Evolutionary conservation across 2,329 filamentous ascomycete species (phyloP).

Genomic region (Tricladium varicosporioides): DNA sequence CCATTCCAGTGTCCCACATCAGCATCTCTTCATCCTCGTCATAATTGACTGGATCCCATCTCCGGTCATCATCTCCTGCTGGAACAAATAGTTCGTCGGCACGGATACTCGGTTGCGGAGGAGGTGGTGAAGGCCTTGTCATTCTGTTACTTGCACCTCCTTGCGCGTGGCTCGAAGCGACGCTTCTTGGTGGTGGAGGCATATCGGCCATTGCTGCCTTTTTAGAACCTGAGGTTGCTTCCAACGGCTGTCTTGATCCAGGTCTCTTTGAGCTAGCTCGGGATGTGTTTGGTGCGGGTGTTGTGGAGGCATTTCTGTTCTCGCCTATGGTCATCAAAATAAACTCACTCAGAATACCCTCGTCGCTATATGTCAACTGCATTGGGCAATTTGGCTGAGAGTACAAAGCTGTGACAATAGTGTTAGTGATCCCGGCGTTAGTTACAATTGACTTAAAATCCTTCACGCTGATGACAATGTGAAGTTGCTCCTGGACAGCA

Average conservation of each 20-base stretch:
- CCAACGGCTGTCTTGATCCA: slow-evolving; percentile 28
- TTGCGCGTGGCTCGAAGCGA: slow-evolving; percentile 20
- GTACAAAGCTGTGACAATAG: slow-evolving; percentile 66
- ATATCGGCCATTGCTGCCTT: slow-evolving; percentile 25
- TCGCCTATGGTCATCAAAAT: slow-evolving; percentile 82
- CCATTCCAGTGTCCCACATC: slow-evolving; percentile 68
- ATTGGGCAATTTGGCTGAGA: slow-evolving; percentile 70
- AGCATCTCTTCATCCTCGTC: slow-evolving; percentile 65
- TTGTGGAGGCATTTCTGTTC: slow-evolving; percentile 31
- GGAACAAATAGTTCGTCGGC: slow-evolving; percentile 71
- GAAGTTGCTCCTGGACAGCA: slow-evolving; percentile 69
- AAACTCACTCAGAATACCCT: slow-evolving; percentile 71
- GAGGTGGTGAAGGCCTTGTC: slow-evolving; percentile 50
- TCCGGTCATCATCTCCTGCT: slow-evolving; percentile 61
- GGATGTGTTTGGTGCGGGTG: slow-evolving; percentile 25
- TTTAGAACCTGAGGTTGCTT: slow-evolving; percentile 28
- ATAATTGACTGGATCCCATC: slow-evolving; percentile 70
- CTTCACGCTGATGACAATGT: slow-evolving; percentile 79
- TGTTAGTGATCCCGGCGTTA: slow-evolving; percentile 68
- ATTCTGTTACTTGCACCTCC: slow-evolving; percentile 28
- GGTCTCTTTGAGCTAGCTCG: slow-evolving; percentile 28
- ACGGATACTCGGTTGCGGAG: slow-evolving; percentile 55
- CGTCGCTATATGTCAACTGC: slow-evolving; percentile 67
- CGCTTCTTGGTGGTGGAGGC: slow-evolving; percentile 26
- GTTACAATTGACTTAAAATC: slow-evolving; percentile 78